Base-by-base conservation (phyloP, 805 yeast species). In the Wickerhamiella vanderwaltii region DNA sequence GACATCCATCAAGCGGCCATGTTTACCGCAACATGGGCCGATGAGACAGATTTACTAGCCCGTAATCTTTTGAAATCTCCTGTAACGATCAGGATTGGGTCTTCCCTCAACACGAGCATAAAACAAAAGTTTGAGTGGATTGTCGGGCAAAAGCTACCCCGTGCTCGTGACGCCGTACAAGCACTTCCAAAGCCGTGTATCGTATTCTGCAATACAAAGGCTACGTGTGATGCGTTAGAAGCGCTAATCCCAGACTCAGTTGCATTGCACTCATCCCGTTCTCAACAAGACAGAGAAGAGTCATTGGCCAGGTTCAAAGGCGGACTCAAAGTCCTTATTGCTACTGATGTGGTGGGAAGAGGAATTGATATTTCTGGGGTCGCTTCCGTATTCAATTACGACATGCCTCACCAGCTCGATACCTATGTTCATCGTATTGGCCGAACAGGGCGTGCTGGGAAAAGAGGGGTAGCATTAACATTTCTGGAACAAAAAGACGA, bases 371-470 rank as follows among this genome's bases (percentile, higher is more conserved):
- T 88, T n/a, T 79, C 85, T 1, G 71, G 82, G 50, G 94, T 88
- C 6, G 74, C 91, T 0, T 58, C 87, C 26, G 97, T 88, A 7
- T 59, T 91, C 16, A 91, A 88, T 58, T 87, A 71, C 55, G 95
- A 88, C 51, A 79, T 87, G 87, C 64, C 86, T 7, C 72, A 68
- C 47, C 67, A 68, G 25, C 72, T 86, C 34, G 95, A 86, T 48
- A 87, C 80, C 45, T 88, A 86, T 52, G 73, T 88, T 15, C 98
- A 88, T 61, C 71, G 97, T 55, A 79, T 88, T 39, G 98, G 98
- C 44, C 76, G 98, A 62, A 88, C 98, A 0, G 98, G 97, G 29
- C 73, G 98, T 59, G 96, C 95, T 0, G 97, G 96, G 0, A 74
- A 72, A 35, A 57, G 56, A 5, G 98, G 98, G 34, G 66, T 71